Evolutionary conservation across 192 early-diverging fungal genomes (phyloP).

Genomic region (Polychytrium aggregatum): DNA sequence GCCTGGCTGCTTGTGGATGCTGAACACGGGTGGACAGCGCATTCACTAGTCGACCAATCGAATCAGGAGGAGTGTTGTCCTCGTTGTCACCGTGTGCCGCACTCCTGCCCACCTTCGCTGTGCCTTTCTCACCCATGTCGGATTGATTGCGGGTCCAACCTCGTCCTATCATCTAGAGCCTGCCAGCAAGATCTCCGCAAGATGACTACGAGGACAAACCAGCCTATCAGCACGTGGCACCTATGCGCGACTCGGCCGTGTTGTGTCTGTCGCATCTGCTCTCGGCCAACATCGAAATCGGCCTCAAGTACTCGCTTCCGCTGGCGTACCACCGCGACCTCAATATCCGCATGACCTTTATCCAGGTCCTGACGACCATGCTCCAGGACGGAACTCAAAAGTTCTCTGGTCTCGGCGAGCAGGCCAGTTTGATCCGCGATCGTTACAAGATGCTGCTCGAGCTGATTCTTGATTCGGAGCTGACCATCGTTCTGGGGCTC

Average conservation of each 20-base stretch:
- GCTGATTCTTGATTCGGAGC: constrained; percentile 27
- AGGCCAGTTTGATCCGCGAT: constrained; percentile 52
- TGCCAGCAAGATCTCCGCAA: too few relatives aligned
- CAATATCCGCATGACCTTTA: constrained; percentile 78
- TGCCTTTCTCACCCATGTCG: too few relatives aligned
- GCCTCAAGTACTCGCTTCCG: constrained; percentile 76
- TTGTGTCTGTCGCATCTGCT: constrained; percentile 82
- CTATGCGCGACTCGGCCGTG: constrained; percentile 77
- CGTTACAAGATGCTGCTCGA: constrained; percentile 75
- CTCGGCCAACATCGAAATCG: constrained; percentile 84
- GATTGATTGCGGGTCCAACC: too few relatives aligned
- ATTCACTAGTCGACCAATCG: too few relatives aligned
- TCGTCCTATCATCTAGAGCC: too few relatives aligned
- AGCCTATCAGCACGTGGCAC: constrained; percentile 51
- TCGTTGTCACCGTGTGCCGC: too few relatives aligned
- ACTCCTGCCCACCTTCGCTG: too few relatives aligned
- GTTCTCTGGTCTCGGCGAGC: constrained; percentile 57
- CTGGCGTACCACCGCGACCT: constrained; percentile 89
- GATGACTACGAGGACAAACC: too few relatives aligned
- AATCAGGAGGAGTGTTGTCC: too few relatives aligned
- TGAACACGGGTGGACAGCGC: too few relatives aligned
- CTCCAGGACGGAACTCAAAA: constrained; percentile 61
- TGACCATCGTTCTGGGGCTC: constrained; percentile 69
- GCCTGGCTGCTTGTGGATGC: too few relatives aligned
- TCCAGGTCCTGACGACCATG: constrained; percentile 86